These are phyloP conservation scores for Cornus florida DNA, from an alignment of 148 eudicot species.

Conservation along the genomic window DNA sequence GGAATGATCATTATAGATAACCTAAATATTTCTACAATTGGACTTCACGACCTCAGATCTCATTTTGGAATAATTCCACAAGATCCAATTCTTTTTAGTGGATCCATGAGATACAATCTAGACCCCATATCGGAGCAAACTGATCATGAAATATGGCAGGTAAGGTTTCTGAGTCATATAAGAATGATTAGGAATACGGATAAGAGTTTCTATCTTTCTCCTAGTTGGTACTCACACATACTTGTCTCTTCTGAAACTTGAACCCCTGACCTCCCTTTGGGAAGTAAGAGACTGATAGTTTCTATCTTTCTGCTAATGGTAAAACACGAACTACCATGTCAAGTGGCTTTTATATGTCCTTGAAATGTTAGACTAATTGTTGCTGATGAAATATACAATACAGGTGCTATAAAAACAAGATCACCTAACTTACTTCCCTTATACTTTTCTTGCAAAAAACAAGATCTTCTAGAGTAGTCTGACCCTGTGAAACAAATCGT, in stretches of 20 bases:
- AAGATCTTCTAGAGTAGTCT: no score
- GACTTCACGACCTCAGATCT: slow-evolving; percentile 59
- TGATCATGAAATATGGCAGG: slow-evolving; percentile 57
- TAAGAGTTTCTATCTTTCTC: not conserved
- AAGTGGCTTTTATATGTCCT: not conserved
- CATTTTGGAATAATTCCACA: slow-evolving; percentile 53
- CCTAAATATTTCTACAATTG: slow-evolving; percentile 40
- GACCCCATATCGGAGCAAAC: slow-evolving; percentile 49
- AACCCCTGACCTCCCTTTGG: no score
- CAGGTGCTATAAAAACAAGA: no score
- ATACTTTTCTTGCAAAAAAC: no score
- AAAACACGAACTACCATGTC: no score
- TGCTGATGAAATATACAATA: no score
- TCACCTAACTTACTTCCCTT: no score
- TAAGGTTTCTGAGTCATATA: slow-evolving; percentile 3
- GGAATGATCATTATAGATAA: slow-evolving; percentile 48
- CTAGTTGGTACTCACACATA: no score
- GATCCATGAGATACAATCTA: slow-evolving; percentile 51
- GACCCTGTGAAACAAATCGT: no score
- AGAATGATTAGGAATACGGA: not conserved
- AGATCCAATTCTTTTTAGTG: slow-evolving; percentile 48
- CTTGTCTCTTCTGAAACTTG: no score
- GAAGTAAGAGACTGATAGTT: no score
- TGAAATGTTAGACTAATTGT: not conserved
- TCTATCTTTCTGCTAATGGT: no score